Base-by-base conservation (phyloP, 129 eudicot genomes). In the Artemisia argyi region DNA sequence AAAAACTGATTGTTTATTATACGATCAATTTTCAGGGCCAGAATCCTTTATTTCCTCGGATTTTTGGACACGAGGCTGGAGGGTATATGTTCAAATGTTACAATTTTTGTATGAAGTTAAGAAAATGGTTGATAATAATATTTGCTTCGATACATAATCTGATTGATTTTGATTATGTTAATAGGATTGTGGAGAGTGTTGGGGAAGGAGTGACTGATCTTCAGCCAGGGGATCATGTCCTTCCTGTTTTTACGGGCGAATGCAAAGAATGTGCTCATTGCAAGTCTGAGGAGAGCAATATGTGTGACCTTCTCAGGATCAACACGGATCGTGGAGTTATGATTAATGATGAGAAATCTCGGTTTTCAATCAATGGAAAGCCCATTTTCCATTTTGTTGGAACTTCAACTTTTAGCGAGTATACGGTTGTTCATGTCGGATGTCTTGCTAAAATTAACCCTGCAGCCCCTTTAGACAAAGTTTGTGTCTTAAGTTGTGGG, bases 1-100 rank as follows among this genome's bases (percentile, higher is more conserved):
- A 28, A 28, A 28, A 28, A 28, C 32, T 28, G 32, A 32, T 5
- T 32, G 24, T 32, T 17, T 18, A 12, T 49, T 49, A 32, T 11
- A 17, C 14, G 47, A 46, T 44, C 11, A 14, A 28, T 26, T 30
- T 83, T 14, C 84, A 91, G 96, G 92, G 96, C 1, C 96, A 91
- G 74, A 85, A 85, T 49, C 91, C 92, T 64, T 69, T 91, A 11
- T 88, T 91, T 73, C 97, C 97, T 47, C 74, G 97, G 20, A 88
- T 91, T 60, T 70, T 88, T 8, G 97, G 97, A 10, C 97, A 91
- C 39, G 98, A 92, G 46, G 98, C 96, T 42, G 95, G 91, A 79
- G 96, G 98, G 97, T 92, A 86, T 60, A 86, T 60, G 87, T 74
- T n/a, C 17, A 13, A 55, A 2, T 51, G n/a, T n/a, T 78, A 4